Evolutionary conservation across 371 early-diverging fungal genomes (phyloP), one percentile per base, ranked within the genome.

Genomic region (Haplosporangium sp.): DNA sequence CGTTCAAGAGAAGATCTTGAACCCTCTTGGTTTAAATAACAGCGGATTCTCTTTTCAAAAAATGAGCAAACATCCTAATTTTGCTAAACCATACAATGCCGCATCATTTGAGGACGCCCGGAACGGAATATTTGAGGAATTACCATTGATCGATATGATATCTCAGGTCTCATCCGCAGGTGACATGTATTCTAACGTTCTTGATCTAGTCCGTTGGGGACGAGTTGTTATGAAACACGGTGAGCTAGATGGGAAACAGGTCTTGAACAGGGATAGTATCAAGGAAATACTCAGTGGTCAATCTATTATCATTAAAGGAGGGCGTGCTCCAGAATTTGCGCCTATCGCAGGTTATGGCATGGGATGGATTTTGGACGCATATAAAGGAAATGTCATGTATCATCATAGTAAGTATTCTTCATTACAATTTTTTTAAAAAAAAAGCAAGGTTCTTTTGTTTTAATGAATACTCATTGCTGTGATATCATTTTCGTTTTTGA

Each of bases 321-420:
- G 48, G 42, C 17, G 60, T 20, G 34, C 60, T 11, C 61, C 67
- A 10, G 67, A 67, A 19, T 60, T 67, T 38, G 67, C 60, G 10
- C 67, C 67, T 38, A 38, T 60, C 13, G 7, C 20, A 2, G 60
- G 4, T 34, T 67, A 67, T 56, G 67, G 67, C 7, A 35, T 67
- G 19, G 67, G 67, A 20, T 67, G 67, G 67, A 47, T 59, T n/a
- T 42, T 60, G 15, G 67, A 67, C 38, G 50, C 27, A n/a, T 67
- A 67, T 56, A 67, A 67, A 60, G 67, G 67, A 15, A 45, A 61
- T 35, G n/a, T 35, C 19, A 40, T 61, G 50, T 59, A 61, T 52
- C 48, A 15, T 50, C 68, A 67, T 38, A 57, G 68, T 67, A 61
- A 67, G 48, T 45, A 15, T 53, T 65, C 44, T 52, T 17, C 20